phyloP scores from a whole-genome alignment of 106 monocot genomes.

The Apostasia shenzhenica region DNA sequence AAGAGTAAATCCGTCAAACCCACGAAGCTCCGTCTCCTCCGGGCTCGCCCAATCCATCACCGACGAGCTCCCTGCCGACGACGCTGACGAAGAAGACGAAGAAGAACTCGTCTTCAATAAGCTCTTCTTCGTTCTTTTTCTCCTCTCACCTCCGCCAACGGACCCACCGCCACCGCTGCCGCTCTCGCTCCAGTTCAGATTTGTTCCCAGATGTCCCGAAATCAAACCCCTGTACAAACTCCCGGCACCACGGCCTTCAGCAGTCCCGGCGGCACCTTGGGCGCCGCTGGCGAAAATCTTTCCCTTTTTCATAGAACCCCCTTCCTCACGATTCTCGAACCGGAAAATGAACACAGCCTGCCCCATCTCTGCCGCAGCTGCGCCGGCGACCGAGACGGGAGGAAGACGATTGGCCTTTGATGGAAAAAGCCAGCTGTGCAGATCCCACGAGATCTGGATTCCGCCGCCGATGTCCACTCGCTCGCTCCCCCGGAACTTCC shows the following conservation, averaged over 20 bases:
- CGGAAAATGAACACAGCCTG: conserved; percentile 63
- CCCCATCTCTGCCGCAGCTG: conserved; percentile 1
- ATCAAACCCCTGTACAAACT: background rate
- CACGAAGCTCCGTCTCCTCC: conserved; percentile 64
- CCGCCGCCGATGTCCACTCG: conserved; percentile 37
- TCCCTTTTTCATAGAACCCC: conserved; percentile 6
- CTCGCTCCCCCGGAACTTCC: conserved; percentile 93
- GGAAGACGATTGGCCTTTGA: background rate
- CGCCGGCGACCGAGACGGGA: background rate
- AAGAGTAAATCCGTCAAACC: conserved; percentile 40
- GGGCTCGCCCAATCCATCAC: conserved; percentile 87
- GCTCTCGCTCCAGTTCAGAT: conserved; percentile 37
- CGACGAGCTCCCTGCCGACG: conserved; percentile 51
- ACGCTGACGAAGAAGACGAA: conserved; percentile 44
- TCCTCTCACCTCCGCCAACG: conserved; percentile 1
- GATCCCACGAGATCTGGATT: conserved; percentile 78
- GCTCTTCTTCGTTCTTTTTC: conserved; percentile 16
- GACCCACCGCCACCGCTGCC: conserved; percentile 10
- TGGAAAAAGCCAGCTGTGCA: conserved; percentile 74
- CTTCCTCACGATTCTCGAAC: conserved; percentile 33
- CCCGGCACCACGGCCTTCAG: conserved; percentile 1
- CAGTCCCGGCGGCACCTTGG: conserved; percentile 14
- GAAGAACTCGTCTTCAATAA: conserved; percentile 39
- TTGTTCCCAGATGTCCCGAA: conserved; percentile 16
- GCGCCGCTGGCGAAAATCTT: background rate